These are phyloP conservation scores for Spathaspora sp. DNA, from an alignment of 805 yeast species.

Conservation along the genomic window DNA sequence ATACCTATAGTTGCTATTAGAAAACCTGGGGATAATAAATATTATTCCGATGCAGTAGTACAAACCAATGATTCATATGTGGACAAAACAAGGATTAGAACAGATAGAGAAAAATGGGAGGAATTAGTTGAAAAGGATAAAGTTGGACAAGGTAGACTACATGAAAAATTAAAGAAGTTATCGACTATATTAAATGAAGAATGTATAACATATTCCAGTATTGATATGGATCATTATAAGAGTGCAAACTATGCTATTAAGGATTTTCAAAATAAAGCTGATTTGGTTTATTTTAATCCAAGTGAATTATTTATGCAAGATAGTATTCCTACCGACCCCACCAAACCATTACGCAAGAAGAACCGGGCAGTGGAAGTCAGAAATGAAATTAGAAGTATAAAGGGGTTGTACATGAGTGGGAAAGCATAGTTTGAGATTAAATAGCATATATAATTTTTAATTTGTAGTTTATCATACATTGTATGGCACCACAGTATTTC, in stretches of 20 bases:
- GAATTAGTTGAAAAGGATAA: slow-evolving; percentile 18
- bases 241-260: slow-evolving; percentile 25
- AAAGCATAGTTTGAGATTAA: slow-evolving; percentile 9
- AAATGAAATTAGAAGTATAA: slow-evolving; percentile 37
- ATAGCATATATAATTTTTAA: neutral
- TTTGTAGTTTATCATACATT: neutral
- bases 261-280: slow-evolving; percentile 34
- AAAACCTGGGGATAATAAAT: slow-evolving; percentile 21
- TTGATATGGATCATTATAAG: slow-evolving; percentile 32
- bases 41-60: slow-evolving; percentile 33
- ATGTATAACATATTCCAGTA: slow-evolving; percentile 23
- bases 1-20: slow-evolving; percentile 39
- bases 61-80: slow-evolving; percentile 31
- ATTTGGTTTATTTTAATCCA: slow-evolving; percentile 30
- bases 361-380: slow-evolving; percentile 32
- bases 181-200: slow-evolving; percentile 14
- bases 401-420: slow-evolving; percentile 45
- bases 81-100: slow-evolving; percentile 5
- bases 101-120: slow-evolving; percentile 14
- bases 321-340: slow-evolving; percentile 2
- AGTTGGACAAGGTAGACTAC: slow-evolving; percentile 21
- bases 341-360: slow-evolving; percentile 13
- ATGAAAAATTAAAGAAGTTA: slow-evolving; percentile 20
- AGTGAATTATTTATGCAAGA: slow-evolving; percentile 23
- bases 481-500: no score